Conservation (phyloP, 306 rosid species). For the Dryas alaskensis region DNA sequence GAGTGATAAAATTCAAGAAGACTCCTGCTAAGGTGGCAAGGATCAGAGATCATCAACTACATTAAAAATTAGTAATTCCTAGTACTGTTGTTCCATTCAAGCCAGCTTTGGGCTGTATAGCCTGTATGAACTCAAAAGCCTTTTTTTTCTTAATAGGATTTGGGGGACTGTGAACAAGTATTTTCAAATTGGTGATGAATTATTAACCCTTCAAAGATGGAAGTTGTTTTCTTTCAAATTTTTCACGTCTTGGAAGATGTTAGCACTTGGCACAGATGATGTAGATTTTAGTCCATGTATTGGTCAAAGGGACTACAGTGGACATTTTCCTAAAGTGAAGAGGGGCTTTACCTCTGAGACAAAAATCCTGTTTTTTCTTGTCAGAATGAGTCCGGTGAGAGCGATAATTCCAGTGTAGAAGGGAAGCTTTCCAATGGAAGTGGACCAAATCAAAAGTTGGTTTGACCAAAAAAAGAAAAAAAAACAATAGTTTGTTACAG, state of each 20-base stretch:
- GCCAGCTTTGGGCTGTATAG: not conserved
- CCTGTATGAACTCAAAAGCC: not conserved
- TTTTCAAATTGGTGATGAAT: not conserved
- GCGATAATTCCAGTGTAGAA: not conserved
- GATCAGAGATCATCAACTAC: not conserved
- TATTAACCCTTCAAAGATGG: constrained; percentile 1
- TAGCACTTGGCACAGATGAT: not conserved
- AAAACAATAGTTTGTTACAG: not conserved
- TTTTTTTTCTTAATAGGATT: not conserved
- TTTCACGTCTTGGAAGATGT: not conserved
- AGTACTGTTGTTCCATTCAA: not conserved
- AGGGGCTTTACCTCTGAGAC: not conserved
- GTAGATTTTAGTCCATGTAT: not conserved
- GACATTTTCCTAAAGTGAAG: not conserved
- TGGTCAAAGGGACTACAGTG: not conserved
- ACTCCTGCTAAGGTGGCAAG: not conserved
- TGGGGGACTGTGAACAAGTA: not conserved
- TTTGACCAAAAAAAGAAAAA: too few species aligned
- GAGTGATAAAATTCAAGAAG: not conserved
- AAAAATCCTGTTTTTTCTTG: not conserved
- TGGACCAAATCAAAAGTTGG: not conserved
- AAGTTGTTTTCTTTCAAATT: not conserved
- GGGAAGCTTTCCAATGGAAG: not conserved
- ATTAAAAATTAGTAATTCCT: not conserved
- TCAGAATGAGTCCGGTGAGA: constrained; percentile 6